These are phyloP conservation scores for Colletotrichum limetticola DNA, from an alignment of 2,329 filamentous ascomycete genomes.

Conservation along the genomic window DNA sequence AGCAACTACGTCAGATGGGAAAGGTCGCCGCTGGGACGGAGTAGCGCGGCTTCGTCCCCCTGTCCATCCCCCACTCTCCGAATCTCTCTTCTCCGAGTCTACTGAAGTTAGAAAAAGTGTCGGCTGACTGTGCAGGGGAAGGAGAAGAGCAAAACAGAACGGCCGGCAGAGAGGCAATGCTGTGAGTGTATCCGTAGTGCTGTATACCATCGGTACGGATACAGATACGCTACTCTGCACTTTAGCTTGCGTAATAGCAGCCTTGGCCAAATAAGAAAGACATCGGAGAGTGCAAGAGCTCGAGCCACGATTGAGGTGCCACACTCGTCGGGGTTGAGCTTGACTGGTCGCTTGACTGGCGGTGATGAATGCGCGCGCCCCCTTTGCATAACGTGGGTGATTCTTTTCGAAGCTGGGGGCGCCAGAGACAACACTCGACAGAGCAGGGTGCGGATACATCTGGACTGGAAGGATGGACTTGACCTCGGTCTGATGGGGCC, in stretches of 20 bases:
- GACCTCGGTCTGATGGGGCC: not conserved
- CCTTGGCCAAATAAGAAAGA: not conserved
- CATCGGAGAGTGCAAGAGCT: not conserved
- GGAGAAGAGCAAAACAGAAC: not conserved
- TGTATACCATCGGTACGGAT: not conserved
- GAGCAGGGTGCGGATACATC: not conserved
- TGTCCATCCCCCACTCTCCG: slow-evolving; percentile 27
- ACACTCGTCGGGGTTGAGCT: not conserved
- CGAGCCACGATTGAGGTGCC: slow-evolving; percentile 6
- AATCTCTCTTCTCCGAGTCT: slow-evolving; percentile 25
- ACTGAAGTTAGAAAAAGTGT: slow-evolving; percentile 19
- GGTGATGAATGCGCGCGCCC: not conserved
- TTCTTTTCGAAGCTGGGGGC: not conserved
- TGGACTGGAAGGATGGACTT: not conserved
- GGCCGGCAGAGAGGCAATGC: not conserved
- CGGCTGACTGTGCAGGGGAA: slow-evolving; percentile 17
- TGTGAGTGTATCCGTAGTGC: not conserved
- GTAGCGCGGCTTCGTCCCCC: slow-evolving; percentile 23
- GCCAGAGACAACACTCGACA: not conserved
- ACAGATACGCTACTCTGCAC: not conserved
- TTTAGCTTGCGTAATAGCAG: no score
- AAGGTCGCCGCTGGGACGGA: slow-evolving; percentile 6
- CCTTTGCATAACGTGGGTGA: not conserved
- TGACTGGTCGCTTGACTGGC: not conserved
- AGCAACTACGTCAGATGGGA: slow-evolving; percentile 25